A percentile compares a stretch with the other conserved stretches of the same genome.
Conservation (phyloP, 805 yeast species). For the Candida caryicola region DNA sequence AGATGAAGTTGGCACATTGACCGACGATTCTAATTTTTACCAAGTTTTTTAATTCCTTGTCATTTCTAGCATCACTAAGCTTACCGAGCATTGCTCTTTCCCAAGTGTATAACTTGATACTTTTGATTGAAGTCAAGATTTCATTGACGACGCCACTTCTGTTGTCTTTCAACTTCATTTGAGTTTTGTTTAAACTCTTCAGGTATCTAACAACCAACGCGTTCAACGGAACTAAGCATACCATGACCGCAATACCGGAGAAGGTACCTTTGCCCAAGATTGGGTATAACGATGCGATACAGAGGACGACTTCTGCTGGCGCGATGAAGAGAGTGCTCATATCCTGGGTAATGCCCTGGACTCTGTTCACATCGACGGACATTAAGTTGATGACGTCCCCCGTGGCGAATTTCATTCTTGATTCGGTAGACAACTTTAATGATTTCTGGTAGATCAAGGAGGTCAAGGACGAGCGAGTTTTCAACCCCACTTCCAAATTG, state of each 20-base stretch:
- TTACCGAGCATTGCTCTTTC: constrained; percentile 23
- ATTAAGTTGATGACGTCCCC: constrained; percentile 25
- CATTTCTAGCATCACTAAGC: constrained; percentile 19
- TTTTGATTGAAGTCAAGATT: constrained; percentile 21
- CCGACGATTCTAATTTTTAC: constrained; percentile 13
- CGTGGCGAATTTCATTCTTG: constrained; percentile 16
- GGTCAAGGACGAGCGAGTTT: constrained; percentile 24
- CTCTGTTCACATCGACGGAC: constrained; percentile 23
- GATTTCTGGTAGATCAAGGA: constrained; percentile 22
- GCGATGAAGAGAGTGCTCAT: constrained; percentile 56
- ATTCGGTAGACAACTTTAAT: constrained; percentile 29
- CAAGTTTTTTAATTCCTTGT: constrained; percentile 17
- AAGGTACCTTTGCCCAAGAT: constrained; percentile 22
- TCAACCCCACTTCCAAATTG: constrained; percentile 56
- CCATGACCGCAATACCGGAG: constrained; percentile 17
- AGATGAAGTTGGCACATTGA: constrained; percentile 17
- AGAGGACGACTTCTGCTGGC: constrained; percentile 39
- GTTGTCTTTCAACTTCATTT: constrained; percentile 21
- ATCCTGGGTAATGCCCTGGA: constrained; percentile 26
- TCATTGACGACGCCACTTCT: constrained; percentile 22
- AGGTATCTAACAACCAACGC: constrained; percentile 30
- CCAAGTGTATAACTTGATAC: constrained; percentile 27
- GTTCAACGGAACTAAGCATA: constrained; percentile 18
- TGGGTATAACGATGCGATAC: constrained; percentile 19
- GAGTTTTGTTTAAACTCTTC: constrained; percentile 35